Percentiles rank a stretch among this genome's conserved stretches.
phyloP scores from a whole-genome alignment of 2,329 filamentous ascomycete species.

The Verticillium isaacii region DNA sequence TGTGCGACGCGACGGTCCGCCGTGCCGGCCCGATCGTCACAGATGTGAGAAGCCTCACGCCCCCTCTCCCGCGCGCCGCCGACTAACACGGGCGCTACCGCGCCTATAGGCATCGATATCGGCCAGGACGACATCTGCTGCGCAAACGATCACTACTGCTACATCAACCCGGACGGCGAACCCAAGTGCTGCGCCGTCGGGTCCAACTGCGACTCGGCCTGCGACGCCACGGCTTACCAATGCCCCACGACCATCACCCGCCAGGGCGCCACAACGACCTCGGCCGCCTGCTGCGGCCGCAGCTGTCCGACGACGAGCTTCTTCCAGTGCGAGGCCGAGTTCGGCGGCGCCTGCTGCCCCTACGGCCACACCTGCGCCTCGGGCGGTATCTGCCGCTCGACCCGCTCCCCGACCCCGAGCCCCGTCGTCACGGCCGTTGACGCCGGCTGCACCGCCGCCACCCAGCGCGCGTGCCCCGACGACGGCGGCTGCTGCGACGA shows the following conservation, averaged over 20 bases:
- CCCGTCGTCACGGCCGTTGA: conserved; percentile 28
- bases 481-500: conserved; percentile 46
- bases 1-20: conserved; percentile 9
- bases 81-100: background rate
- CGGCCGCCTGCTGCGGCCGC: conserved; percentile 32
- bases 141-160: conserved; percentile 39
- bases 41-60: conserved; percentile 6
- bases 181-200: conserved; percentile 37
- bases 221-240: conserved; percentile 25
- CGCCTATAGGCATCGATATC: conserved; percentile 35
- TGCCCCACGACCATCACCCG: conserved; percentile 23
- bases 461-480: conserved; percentile 37
- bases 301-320: conserved; percentile 33
- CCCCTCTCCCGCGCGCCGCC: background rate
- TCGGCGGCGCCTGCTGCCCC: conserved; percentile 46
- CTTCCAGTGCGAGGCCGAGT: conserved; percentile 37
- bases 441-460: conserved; percentile 36
- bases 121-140: conserved; percentile 34
- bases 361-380: conserved; percentile 38
- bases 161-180: conserved; percentile 27
- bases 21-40: conserved; percentile 6
- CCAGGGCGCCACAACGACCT: conserved; percentile 17
- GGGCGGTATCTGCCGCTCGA: conserved; percentile 26
- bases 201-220: conserved; percentile 35
- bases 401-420: conserved; percentile 14